A percentile compares a stretch with the other conserved stretches of the same genome.
phyloP scores from a whole-genome alignment of 495 filamentous ascomycete species.

The Podospora tetraspora region DNA sequence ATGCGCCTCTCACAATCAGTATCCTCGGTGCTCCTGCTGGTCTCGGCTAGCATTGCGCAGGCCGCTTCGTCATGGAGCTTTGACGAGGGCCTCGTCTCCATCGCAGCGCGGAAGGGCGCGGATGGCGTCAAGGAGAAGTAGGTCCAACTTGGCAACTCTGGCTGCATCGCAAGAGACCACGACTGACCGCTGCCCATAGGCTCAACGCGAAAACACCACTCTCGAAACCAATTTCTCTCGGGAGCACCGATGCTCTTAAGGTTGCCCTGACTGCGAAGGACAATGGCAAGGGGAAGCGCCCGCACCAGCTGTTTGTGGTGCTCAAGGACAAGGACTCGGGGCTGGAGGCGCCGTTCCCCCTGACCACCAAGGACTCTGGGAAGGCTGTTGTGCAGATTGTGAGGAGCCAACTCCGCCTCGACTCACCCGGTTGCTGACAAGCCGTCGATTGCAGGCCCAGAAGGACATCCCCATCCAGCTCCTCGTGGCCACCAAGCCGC shows the following conservation, averaged over 20 bases:
- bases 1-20: constrained; percentile 51
- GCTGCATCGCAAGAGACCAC: background rate
- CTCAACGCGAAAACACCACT: constrained; percentile 59
- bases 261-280: constrained; percentile 75
- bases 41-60: constrained; percentile 41
- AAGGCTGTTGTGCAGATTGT: constrained; percentile 82
- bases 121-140: constrained; percentile 72
- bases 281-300: constrained; percentile 67
- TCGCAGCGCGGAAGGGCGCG: constrained; percentile 63
- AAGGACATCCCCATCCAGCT: constrained; percentile 88
- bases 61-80: constrained; percentile 80
- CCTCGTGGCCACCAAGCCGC: constrained; percentile 56
- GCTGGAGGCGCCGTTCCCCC: constrained; percentile 82
- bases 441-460: constrained; percentile 56
- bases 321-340: constrained; percentile 67
- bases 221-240: constrained; percentile 58
- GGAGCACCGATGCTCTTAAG: constrained; percentile 69
- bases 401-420: constrained; percentile 27
- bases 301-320: constrained; percentile 89
- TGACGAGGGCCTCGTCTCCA: constrained; percentile 73
- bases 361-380: constrained; percentile 79
- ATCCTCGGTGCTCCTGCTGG: constrained; percentile 42
- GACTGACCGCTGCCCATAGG: constrained; percentile 38
- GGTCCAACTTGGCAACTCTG: constrained; percentile 15
- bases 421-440: constrained; percentile 5